These are phyloP conservation scores for Kodamaea neixiangensis DNA, from an alignment of 805 yeast genomes.

Conservation along the genomic window DNA sequence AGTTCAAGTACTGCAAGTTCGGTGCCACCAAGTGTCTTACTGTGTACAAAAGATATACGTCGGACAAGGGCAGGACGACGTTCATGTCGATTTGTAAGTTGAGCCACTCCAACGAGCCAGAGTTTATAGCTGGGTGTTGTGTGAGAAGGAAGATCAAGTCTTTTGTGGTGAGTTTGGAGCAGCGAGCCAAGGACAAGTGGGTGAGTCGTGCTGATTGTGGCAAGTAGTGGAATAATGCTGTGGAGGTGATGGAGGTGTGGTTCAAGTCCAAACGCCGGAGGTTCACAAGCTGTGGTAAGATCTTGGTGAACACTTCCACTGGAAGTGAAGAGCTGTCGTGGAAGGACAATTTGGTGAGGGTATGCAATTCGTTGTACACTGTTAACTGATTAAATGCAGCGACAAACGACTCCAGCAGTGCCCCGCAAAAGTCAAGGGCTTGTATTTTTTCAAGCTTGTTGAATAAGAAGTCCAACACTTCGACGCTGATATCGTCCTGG, in stretches of 20 bases:
- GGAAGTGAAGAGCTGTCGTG: constrained; percentile 87
- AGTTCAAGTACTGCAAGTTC: constrained; percentile 51
- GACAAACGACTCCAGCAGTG: constrained; percentile 65
- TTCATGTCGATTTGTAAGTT: constrained; percentile 64
- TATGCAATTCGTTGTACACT: constrained; percentile 21
- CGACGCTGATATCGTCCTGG: constrained; percentile 72
- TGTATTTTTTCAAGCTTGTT: constrained; percentile 56
- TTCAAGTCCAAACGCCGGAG: constrained; percentile 74
- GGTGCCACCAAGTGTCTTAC: constrained; percentile 47
- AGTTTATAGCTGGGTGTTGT: constrained; percentile 63
- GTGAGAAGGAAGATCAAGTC: constrained; percentile 70
- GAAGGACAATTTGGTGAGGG: constrained; percentile 59
- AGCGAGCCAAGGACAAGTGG: constrained; percentile 61
- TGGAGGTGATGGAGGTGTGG: constrained; percentile 74
- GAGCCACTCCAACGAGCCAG: constrained; percentile 60
- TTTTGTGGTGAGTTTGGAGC: constrained; percentile 66
- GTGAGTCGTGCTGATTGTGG: constrained; percentile 63
- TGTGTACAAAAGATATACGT: constrained; percentile 48
- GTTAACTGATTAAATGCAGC: constrained; percentile 51
- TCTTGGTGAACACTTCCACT: constrained; percentile 50
- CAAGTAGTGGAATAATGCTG: constrained; percentile 51
- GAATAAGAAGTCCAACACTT: constrained; percentile 58
- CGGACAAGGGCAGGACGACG: constrained; percentile 59
- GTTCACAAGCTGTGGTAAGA: constrained; percentile 57
- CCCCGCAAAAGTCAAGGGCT: constrained; percentile 87